A percentile compares a stretch with the other conserved stretches of the same genome.
Conservation (phyloP, 169 alveolate species). For the Eimeria sp. region DNA sequence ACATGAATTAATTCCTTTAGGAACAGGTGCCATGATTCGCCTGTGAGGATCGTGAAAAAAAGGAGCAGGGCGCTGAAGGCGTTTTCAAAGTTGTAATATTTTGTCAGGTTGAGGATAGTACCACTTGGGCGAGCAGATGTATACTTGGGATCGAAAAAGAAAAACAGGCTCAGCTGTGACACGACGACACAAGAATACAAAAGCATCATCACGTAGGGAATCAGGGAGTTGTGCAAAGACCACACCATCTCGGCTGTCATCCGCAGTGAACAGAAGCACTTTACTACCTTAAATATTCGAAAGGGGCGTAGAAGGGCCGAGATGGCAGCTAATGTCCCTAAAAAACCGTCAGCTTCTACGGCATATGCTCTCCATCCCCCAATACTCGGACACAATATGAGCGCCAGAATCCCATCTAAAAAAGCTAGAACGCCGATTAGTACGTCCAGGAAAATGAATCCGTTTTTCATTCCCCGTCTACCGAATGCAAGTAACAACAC, state of each 20-base stretch:
- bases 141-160: slow-evolving; percentile 76
- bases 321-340: slow-evolving; percentile 3
- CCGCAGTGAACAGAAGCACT: slow-evolving; percentile 58
- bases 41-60: slow-evolving; percentile 57
- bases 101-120: slow-evolving; percentile 14
- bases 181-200: slow-evolving; percentile 45
- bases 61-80: slow-evolving; percentile 69
- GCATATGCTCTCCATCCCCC: background rate
- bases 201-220: slow-evolving; percentile 56
- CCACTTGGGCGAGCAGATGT: background rate
- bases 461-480: slow-evolving; percentile 45
- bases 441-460: slow-evolving; percentile 44
- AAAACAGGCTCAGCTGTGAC: slow-evolving; percentile 47
- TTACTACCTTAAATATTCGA: slow-evolving; percentile 68
- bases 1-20: slow-evolving; percentile 51
- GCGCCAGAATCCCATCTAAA: slow-evolving; percentile 32
- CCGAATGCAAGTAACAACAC: slow-evolving; percentile 60
- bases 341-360: slow-evolving; percentile 7
- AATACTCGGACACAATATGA: background rate
- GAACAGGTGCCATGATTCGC: slow-evolving; percentile 75
- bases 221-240: slow-evolving; percentile 34
- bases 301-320: slow-evolving; percentile 62
- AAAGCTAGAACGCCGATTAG: slow-evolving; percentile 1
- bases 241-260: slow-evolving; percentile 70
- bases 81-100: slow-evolving; percentile 51